Base-by-base conservation (phyloP, 2,329 filamentous ascomycete genomes). In the Colletotrichum sp. region DNA sequence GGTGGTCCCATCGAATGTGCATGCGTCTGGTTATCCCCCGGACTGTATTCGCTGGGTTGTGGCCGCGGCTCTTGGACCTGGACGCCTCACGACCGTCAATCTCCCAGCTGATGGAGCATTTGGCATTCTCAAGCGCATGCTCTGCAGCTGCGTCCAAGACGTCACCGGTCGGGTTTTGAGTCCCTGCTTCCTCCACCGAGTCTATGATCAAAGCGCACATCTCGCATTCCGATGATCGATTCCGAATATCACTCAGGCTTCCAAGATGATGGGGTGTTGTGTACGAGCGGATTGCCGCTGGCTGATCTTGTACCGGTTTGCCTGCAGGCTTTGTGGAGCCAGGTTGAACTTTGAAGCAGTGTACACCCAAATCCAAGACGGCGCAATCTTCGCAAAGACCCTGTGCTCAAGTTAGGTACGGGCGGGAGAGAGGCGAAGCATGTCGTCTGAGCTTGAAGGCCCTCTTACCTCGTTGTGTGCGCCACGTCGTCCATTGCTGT, bases 91-190 rank as follows among this genome's bases (percentile, higher is more conserved):
- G 71, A 1, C 71, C 71, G 21, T 74, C 71, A 10, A 74, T 69
- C 16, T 74, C 65, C 71, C 71, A 74, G 55, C 65, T 69, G 57
- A 74, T 28, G 15, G 32, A 70, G 32, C 65, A 69, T 21, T 18
- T 32, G 15, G 71, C 65, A 5, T 9, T 34, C 16, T 55, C 43
- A 16, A 68, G 28, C 24, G 48, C 43, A 21, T 24, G 32, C n/a
- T 68, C 52, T 8, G 55, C 52, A 8, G 28, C 18, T n/a, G 57
- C 58, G 21, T 36, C 34, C n/a, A 63, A 24, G 15, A 36, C 12
- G 8, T 69, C 48, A 5, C 16, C 34, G 61, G 21, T 13, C 10
- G 60, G 43, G 8, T 32, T 60, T 12, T 26, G 38, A 9, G 43
- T 57, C 13, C 70, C 52, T 8, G 34, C 30, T n/a, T 72, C 70